Evolutionary conservation across 208 protist genomes (phyloP), one percentile per base, ranked within the genome.

Genomic region (Blechomonas ayalai): DNA sequence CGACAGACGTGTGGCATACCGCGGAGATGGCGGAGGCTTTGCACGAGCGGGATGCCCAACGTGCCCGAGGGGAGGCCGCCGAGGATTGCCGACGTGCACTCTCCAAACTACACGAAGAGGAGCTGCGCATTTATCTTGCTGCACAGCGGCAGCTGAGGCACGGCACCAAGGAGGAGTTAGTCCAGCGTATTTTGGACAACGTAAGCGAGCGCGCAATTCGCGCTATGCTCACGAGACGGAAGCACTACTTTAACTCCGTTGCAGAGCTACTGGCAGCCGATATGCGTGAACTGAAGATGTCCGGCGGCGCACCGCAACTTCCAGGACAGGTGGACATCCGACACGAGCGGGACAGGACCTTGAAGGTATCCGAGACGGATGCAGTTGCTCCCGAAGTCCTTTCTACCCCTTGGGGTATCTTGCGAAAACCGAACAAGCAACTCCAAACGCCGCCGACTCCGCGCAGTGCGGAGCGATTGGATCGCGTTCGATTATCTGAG

Each of bases 121-220:
- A 96, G 61, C 68, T 96, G 26, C 81, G 81, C 23, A 93, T 96
- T 40, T 96, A 89, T 52, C 70, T 94, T 24, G 48, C 85, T 2
- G 70, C 67, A 0, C 67, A 92, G 54, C 72, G 82, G 6, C 85
- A 96, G 55, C 63, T 90, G 19, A 77, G 87, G 0, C 83, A 92
- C 49, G 87, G 87, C n/a, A 68, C 36, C 12, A 84, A 87, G 27
- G 55, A 35, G 16, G 54, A 73, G 43, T 71, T 95, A 23, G 56
- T 95, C 10, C 49, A 73, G 18, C 87, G 87, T 2, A 51, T 95
- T 5, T 31, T 95, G 33, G 37, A 71, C 4, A 68, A 37, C 1
- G 76, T 92, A 26, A 52, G 49, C 15, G 81, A 70, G 36, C 26
- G 38, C 27, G 58, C 54, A 10, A 89, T 92, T 41, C 71, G 67